phyloP scores from a whole-genome alignment of 768 basidiomycete species.

The Coprinopsis sp. region DNA sequence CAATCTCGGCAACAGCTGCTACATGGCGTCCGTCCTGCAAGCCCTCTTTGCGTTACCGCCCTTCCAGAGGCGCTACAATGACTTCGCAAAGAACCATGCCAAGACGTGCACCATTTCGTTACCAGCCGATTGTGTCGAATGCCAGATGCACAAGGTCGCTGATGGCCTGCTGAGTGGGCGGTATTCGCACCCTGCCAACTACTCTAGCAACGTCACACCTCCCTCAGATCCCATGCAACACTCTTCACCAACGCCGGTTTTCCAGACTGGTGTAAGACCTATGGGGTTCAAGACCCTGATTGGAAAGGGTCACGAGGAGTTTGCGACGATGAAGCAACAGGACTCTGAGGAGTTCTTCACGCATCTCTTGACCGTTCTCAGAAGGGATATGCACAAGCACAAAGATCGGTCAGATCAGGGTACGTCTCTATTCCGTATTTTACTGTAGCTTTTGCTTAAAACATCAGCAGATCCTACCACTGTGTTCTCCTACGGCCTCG shows the following conservation, averaged over 20 bases:
- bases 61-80: conserved; percentile 68
- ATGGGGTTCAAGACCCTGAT: conserved; percentile 82
- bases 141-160: conserved; percentile 88
- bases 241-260: conserved; percentile 43
- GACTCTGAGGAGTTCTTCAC: conserved; percentile 94
- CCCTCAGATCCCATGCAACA: conserved; percentile 14
- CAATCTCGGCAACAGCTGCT: conserved; percentile 97
- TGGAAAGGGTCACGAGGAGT: conserved; percentile 91
- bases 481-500: conserved; percentile 75
- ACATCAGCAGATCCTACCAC: conserved; percentile 57
- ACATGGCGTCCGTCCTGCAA: conserved; percentile 94
- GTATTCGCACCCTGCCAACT: conserved; percentile 63
- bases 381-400: conserved; percentile 58
- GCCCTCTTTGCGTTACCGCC: conserved; percentile 73
- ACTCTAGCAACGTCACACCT: conserved; percentile 1
- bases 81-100: conserved; percentile 42
- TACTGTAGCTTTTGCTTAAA: no score
- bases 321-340: conserved; percentile 95
- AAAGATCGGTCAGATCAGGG: conserved; percentile 32
- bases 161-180: conserved; percentile 92
- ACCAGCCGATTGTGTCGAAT: conserved; percentile 87
- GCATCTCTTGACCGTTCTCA: conserved; percentile 69
- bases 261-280: conserved; percentile 84
- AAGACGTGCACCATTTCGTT: conserved; percentile 56
- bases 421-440: no score